Evolutionary conservation across 345 rosid species (phyloP), one percentile per base, ranked within the genome.

Genomic region (Dimocarpus longan): DNA sequence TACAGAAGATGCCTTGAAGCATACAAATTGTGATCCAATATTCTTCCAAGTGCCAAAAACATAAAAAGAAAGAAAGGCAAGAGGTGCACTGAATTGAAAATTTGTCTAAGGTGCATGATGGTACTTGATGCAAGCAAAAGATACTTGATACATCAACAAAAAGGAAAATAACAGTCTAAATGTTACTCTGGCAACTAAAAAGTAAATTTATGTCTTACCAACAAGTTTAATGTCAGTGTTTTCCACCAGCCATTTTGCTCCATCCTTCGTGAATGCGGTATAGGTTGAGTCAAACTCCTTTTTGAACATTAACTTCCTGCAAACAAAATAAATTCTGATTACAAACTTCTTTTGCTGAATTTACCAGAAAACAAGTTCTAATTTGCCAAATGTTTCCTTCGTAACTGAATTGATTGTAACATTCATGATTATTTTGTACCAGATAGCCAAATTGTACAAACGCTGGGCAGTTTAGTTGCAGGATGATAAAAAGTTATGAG

Each of bases 201-300:
- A 28, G 15, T 64, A 10, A 8, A 68, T 8, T 26, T 10, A 76
- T 21, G 76, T 40, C 85, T 82, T 82, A 94, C 94, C 98, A 6
- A 95, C 85, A 66, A 95, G 86, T 80, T 92, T 95, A 86, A 93
- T 86, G 84, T 92, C 93, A 3, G 98, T 93, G 79, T 93, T 90
- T 50, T 93, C 94, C 46, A 93, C 93, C 91, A 94, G 85, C 97
- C 98, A 94, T 46, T 90, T 88, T 9, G 97, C 95, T 2, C 93
- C 98, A 44, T 93, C 98, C 73, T 75, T 83, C 82, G 85, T 90
- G 81, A 95, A 95, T 26, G 94, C 98, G 2, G 87, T 93, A 59
- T 89, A 91, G 89, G 95, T 93, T 40, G 94, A 85, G 82, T 92
- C 98, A 65, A 92, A 90, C 75, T 84, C 89, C 22, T 83, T 86